phyloP scores from a whole-genome alignment of 352 stramenopile species.

The Thraustotheca clavata region DNA sequence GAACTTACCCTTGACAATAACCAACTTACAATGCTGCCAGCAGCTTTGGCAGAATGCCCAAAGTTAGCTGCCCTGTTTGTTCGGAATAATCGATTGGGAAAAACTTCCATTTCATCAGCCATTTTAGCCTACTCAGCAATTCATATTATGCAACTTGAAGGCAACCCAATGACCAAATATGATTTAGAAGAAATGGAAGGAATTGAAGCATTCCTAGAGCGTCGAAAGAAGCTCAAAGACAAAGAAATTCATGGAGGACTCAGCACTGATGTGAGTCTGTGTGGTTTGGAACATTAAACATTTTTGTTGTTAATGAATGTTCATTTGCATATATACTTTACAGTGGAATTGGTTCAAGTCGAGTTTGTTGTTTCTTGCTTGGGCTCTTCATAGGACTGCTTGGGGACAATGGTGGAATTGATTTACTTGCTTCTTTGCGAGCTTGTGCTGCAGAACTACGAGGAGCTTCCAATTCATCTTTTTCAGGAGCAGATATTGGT shows the following conservation, averaged over 20 bases:
- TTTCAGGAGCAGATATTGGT: neutral
- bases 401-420: neutral
- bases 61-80: slow-evolving; percentile 74
- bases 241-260: slow-evolving; percentile 79
- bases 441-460: slow-evolving; percentile 8
- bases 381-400: neutral
- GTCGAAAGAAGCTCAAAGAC: slow-evolving; percentile 77
- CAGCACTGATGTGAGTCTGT: slow-evolving; percentile 70
- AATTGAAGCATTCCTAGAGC: slow-evolving; percentile 58
- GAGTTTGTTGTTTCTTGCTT: slow-evolving; percentile 18
- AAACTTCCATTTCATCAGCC: slow-evolving; percentile 45
- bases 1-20: slow-evolving; percentile 67
- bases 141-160: slow-evolving; percentile 76
- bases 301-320: neutral
- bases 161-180: slow-evolving; percentile 70
- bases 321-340: neutral
- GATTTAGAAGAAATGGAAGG: slow-evolving; percentile 71
- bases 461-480: neutral
- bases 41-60: slow-evolving; percentile 36
- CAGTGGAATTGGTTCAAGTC: slow-evolving; percentile 12
- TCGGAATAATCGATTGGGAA: slow-evolving; percentile 42
- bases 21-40: slow-evolving; percentile 33
- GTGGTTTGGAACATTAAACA: slow-evolving; percentile 39
- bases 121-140: slow-evolving; percentile 49
- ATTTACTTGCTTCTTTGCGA: slow-evolving; percentile 15